Base-by-base conservation (phyloP, 2,329 filamentous ascomycete species). In the Aspergillus eucalypticola region DNA sequence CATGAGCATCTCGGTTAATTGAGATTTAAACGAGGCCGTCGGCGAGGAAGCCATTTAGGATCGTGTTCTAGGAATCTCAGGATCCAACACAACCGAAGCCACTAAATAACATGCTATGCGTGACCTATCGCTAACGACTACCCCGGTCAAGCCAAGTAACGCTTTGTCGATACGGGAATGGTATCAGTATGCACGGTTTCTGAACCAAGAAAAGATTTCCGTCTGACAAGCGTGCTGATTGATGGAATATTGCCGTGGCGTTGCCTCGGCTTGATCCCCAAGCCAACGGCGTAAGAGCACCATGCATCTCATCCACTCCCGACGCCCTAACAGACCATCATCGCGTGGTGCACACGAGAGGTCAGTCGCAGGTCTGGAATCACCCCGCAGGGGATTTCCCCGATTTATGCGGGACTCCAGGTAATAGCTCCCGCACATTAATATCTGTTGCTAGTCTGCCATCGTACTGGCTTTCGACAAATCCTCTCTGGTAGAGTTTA, bases 321-420 rank as follows among this genome's bases (percentile, higher is more conserved):
- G 38, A 21, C 48, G 48, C 46, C 50, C 42, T 44, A 50, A 44
- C 51, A 32, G 57, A 21, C 48, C 38, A 49, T 41, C n/a, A n/a
- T 42, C 46, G 54, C 46, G 57, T 38, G 50, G n/a, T 19, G 23
- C 19, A 25, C 25, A 29, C 39, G 25, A 41, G 29, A 54, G 51
- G 51, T 60, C 42, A 19, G 35, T 51, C 27, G 32, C 42, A 27
- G 49, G 58, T 59, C 62, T 61, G 48, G 58, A 60, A n/a, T 51
- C 4, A 56, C 70, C 66, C 70, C 72, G 67, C 71, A 69, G 73
- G 71, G 71, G 64, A 66, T 70, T 71, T 74, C 21, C 72, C 71
- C 46, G 57, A 68, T 74, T 54, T 15, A 67, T 67, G 32, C 15
- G 32, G 54, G 54, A 53, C 27, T 38, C 55, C 23, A 13, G 19